Percentiles rank a stretch among this genome's conserved stretches.
Conservation (phyloP, 2,329 filamentous ascomycete species). For the Fusarium brevicatenulatum region DNA sequence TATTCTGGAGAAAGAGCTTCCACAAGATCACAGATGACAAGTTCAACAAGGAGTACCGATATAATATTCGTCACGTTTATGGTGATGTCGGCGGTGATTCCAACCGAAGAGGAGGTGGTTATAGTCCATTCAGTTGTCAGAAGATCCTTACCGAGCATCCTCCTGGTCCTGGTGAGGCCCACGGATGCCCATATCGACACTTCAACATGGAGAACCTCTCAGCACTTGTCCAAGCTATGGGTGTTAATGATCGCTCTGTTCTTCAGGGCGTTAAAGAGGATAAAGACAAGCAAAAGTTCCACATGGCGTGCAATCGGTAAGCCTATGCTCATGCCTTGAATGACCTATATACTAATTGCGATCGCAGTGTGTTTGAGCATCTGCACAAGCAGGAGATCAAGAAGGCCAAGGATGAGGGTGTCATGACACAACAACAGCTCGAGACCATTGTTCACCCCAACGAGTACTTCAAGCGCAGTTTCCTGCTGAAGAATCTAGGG, state of each 20-base stretch:
- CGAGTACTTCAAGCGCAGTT: conserved; percentile 97
- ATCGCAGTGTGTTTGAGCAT: conserved; percentile 81
- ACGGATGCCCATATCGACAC: conserved; percentile 97
- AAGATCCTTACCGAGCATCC: conserved; percentile 92
- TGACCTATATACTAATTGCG: not conserved
- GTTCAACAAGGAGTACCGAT: conserved; percentile 97
- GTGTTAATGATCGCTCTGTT: conserved; percentile 80
- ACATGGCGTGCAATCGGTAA: conserved; percentile 93
- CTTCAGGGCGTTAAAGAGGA: conserved; percentile 87
- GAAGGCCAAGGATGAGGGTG: conserved; percentile 77
- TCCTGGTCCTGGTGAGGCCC: conserved; percentile 85
- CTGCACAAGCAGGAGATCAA: conserved; percentile 82
- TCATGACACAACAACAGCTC: conserved; percentile 78
- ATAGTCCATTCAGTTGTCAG: conserved; percentile 92
- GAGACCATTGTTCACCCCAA: conserved; percentile 98
- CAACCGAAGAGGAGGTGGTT: conserved; percentile 86
- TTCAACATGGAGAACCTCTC: conserved; percentile 90
- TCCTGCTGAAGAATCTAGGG: conserved; percentile 82
- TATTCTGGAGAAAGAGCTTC: conserved; percentile 92
- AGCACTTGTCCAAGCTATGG: conserved; percentile 77
- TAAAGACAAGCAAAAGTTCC: conserved; percentile 86
- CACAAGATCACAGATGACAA: conserved; percentile 88
- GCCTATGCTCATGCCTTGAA: conserved; percentile 34
- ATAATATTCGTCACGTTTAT: conserved; percentile 95
- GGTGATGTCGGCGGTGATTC: conserved; percentile 94